phyloP scores from a whole-genome alignment of 2,329 filamentous ascomycete species.

The Pseudofabraea citricarpa region DNA sequence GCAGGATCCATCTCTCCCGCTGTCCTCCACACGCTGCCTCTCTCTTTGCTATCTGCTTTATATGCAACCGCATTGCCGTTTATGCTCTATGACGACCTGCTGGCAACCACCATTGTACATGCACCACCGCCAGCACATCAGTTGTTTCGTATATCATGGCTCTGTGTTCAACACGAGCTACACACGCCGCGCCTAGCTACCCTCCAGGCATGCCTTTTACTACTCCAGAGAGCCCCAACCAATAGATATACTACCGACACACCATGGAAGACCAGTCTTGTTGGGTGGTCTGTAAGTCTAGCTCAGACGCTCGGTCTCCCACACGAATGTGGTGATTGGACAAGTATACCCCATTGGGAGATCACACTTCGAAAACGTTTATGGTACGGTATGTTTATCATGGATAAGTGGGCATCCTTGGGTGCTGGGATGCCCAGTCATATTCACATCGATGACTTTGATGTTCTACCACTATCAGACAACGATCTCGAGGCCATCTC shows the following conservation, averaged over 20 bases:
- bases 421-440: conserved; percentile 30
- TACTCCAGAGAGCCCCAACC: conserved; percentile 28
- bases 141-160: conserved; percentile 28
- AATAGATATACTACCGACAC: conserved; percentile 30
- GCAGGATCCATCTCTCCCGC: conserved; percentile 21
- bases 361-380: conserved; percentile 26
- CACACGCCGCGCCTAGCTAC: conserved; percentile 29
- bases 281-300: conserved; percentile 28
- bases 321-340: conserved; percentile 27
- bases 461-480: conserved; percentile 22
- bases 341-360: conserved; percentile 26
- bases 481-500: conserved; percentile 20
- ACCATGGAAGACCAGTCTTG: conserved; percentile 28
- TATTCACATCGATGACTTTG: conserved; percentile 24
- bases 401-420: conserved; percentile 31
- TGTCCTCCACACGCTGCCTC: conserved; percentile 28
- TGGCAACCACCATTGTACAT: conserved; percentile 27
- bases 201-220: conserved; percentile 28
- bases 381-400: conserved; percentile 28
- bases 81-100: conserved; percentile 35
- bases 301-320: conserved; percentile 28
- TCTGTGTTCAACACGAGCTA: conserved; percentile 26
- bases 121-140: conserved; percentile 23
- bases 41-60: conserved; percentile 35
- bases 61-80: conserved; percentile 40